These are phyloP conservation scores for Venturia asperata DNA, from an alignment of 2,329 filamentous ascomycete genomes.

Conservation along the genomic window DNA sequence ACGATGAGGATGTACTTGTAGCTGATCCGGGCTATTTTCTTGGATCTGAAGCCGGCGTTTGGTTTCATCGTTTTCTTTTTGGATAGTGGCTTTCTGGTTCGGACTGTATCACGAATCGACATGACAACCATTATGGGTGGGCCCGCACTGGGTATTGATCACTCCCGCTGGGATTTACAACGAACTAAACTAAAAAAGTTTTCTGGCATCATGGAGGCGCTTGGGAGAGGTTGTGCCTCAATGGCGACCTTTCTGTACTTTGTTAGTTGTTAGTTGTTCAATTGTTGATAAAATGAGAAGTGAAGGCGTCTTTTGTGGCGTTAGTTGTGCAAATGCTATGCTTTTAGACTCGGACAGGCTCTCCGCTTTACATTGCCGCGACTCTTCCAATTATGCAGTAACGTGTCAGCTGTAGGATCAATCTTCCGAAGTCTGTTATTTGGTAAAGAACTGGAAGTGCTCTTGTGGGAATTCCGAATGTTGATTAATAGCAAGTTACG, in stretches of 20 bases:
- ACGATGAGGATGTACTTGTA: background rate
- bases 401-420: background rate
- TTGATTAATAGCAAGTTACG: background rate
- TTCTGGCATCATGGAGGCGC: background rate
- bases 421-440: background rate
- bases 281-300: background rate
- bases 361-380: too few species aligned
- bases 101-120: background rate
- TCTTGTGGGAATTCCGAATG: background rate
- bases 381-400: background rate
- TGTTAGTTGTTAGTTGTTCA: background rate
- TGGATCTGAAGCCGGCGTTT: background rate
- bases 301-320: background rate
- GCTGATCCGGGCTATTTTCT: background rate
- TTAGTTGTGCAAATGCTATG: too few species aligned
- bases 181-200: background rate
- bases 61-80: too few species aligned
- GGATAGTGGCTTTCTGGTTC: too few species aligned
- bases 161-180: background rate
- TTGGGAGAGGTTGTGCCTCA: too few species aligned
- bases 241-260: background rate
- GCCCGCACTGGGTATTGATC: background rate
- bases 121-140: background rate
- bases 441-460: background rate
- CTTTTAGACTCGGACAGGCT: too few species aligned